Percentiles rank a stretch among this genome's conserved stretches.
phyloP scores from a whole-genome alignment of 2,329 filamentous ascomycete species.

The Diaporthe helianthi region DNA sequence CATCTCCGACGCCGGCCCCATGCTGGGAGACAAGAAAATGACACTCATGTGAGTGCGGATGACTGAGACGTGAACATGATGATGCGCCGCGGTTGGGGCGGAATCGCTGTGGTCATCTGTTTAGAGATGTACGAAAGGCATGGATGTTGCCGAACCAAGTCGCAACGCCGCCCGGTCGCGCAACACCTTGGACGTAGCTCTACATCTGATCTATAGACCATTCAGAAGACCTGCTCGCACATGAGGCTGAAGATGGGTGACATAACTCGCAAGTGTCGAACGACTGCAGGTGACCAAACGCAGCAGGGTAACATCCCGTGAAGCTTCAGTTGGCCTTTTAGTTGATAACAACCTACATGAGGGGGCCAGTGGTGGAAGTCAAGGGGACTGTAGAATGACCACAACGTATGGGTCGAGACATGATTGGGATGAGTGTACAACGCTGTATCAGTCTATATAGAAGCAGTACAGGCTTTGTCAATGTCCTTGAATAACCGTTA shows the following conservation, averaged over 20 bases:
- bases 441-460: conserved; percentile 31
- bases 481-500: neutral
- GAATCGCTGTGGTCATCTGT: conserved; percentile 27
- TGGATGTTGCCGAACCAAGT: conserved; percentile 5
- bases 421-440: neutral
- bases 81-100: neutral
- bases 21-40: neutral
- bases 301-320: neutral
- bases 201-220: neutral
- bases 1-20: neutral
- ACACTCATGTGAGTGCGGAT: conserved; percentile 8
- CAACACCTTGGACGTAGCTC: neutral
- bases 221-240: neutral
- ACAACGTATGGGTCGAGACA: no score
- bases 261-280: neutral
- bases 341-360: no score
- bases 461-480: neutral
- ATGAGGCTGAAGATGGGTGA: neutral
- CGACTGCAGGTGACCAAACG: neutral
- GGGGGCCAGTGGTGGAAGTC: no score
- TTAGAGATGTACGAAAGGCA: conserved; percentile 31
- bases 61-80: conserved; percentile 3
- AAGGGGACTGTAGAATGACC: no score
- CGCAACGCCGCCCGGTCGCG: neutral
- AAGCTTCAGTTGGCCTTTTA: no score